phyloP scores from a whole-genome alignment of 768 basidiomycete genomes.

The Terana coerulea region DNA sequence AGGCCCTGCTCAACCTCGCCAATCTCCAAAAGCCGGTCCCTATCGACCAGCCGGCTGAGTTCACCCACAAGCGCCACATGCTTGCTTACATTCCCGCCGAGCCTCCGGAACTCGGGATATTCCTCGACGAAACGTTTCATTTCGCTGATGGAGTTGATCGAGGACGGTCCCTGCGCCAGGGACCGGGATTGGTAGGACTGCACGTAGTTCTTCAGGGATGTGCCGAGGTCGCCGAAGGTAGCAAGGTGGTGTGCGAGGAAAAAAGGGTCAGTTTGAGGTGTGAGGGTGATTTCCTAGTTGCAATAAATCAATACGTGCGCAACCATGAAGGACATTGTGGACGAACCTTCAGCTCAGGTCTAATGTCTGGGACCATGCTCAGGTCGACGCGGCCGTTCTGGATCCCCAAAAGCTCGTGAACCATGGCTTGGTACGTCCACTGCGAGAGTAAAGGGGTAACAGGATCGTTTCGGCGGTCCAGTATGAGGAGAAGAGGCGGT shows the following conservation, averaged over 20 bases:
- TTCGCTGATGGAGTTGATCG: conserved; percentile 91
- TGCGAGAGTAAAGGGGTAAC: conserved; percentile 94
- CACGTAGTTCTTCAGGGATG: conserved; percentile 87
- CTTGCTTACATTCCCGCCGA: conserved; percentile 98
- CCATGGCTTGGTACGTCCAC: conserved; percentile 99
- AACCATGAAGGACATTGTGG: neutral
- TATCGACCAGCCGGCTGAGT: conserved; percentile 83
- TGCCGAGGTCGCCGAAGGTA: conserved; percentile 96
- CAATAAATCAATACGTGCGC: conserved; percentile 10
- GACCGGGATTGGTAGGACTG: conserved; percentile 87
- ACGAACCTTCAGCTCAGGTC: conserved; percentile 77
- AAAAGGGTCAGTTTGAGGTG: conserved; percentile 88
- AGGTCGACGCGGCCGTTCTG: conserved; percentile 91
- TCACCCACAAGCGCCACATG: conserved; percentile 97
- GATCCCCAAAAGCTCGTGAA: conserved; percentile 92
- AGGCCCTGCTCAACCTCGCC: conserved; percentile 97
- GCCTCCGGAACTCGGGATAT: conserved; percentile 94
- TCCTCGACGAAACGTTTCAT: conserved; percentile 99
- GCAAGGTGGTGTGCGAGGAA: conserved; percentile 87
- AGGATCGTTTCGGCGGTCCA: conserved; percentile 95
- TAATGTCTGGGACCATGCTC: conserved; percentile 77
- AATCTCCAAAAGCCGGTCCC: conserved; percentile 81
- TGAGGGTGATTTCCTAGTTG: conserved; percentile 86
- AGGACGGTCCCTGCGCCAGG: conserved; percentile 66
- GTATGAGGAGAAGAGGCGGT: conserved; percentile 83